Conservation (phyloP, 1,139 yeast species). For the Zygoascus sp. region DNA sequence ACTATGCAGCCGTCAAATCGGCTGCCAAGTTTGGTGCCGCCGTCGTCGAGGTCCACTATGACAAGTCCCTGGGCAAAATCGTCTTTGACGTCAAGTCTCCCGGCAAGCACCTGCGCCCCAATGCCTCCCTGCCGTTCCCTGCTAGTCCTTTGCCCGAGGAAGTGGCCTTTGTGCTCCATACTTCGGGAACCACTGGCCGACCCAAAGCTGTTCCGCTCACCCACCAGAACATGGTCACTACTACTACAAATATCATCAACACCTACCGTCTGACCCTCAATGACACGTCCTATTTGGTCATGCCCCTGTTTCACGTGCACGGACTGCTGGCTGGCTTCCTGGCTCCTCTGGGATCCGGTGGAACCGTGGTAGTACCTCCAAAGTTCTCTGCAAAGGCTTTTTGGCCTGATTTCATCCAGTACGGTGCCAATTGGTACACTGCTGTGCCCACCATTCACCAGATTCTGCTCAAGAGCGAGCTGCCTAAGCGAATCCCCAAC, state of each 20-base stretch:
- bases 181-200: conserved; percentile 68
- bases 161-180: conserved; percentile 59
- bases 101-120: conserved; percentile 17
- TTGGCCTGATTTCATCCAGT: conserved; percentile 51
- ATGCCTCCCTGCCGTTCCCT: conserved; percentile 31
- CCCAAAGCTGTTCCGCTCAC: conserved; percentile 69
- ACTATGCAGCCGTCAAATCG: conserved; percentile 46
- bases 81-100: conserved; percentile 26
- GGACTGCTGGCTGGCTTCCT: conserved; percentile 60
- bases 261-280: conserved; percentile 47
- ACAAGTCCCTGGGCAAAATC: conserved; percentile 26
- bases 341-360: conserved; percentile 57
- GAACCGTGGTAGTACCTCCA: conserved; percentile 53
- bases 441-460: conserved; percentile 72
- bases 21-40: conserved; percentile 45
- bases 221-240: conserved; percentile 55
- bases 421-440: conserved; percentile 60
- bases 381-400: conserved; percentile 54
- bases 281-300: conserved; percentile 57
- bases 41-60: conserved; percentile 50
- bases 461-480: conserved; percentile 48
- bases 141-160: conserved; percentile 43
- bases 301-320: conserved; percentile 73
- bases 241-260: conserved; percentile 51
- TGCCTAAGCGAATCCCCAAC: conserved; percentile 48